A percentile compares a stretch with the other conserved stretches of the same genome.
These are phyloP conservation scores for Articulospora tetracladia DNA, from an alignment of 495 filamentous ascomycete genomes.

Conservation along the genomic window DNA sequence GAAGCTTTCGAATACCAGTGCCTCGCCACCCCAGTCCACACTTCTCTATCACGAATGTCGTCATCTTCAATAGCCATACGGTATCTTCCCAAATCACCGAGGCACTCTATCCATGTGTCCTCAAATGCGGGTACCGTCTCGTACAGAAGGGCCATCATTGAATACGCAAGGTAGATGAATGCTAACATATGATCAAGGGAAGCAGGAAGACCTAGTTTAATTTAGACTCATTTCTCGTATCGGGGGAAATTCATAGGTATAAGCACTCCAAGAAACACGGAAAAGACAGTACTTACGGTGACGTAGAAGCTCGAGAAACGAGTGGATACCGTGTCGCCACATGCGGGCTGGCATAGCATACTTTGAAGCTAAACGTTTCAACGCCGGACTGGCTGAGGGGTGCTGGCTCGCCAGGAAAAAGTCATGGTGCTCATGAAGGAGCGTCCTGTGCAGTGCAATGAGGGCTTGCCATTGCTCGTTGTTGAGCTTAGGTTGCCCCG, in stretches of 20 bases:
- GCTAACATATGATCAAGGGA: constrained; percentile 76
- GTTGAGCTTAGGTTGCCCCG: constrained; percentile 39
- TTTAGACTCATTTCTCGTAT: background rate
- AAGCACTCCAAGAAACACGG: no score
- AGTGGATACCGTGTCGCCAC: constrained; percentile 82
- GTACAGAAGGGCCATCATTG: constrained; percentile 72
- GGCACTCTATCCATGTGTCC: constrained; percentile 88
- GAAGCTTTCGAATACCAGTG: constrained; percentile 81
- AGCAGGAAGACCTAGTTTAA: constrained; percentile 45
- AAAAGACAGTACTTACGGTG: constrained; percentile 33
- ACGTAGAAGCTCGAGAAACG: constrained; percentile 69
- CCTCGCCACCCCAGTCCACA: constrained; percentile 72
- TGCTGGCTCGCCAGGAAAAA: constrained; percentile 79
- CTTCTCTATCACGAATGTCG: constrained; percentile 65
- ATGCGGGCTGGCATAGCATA: constrained; percentile 80
- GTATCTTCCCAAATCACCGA: constrained; percentile 68
- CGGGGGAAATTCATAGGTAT: no score
- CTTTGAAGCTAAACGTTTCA: constrained; percentile 58
- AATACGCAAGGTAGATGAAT: constrained; percentile 79
- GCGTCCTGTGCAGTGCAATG: constrained; percentile 65
- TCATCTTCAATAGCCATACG: constrained; percentile 76
- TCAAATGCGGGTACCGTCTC: constrained; percentile 74
- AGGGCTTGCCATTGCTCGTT: constrained; percentile 69
- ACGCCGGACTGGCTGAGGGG: constrained; percentile 55
- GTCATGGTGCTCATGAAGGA: constrained; percentile 77